Evolutionary conservation across 2,329 filamentous ascomycete genomes (phyloP).

Genomic region (Dothistroma pini): DNA sequence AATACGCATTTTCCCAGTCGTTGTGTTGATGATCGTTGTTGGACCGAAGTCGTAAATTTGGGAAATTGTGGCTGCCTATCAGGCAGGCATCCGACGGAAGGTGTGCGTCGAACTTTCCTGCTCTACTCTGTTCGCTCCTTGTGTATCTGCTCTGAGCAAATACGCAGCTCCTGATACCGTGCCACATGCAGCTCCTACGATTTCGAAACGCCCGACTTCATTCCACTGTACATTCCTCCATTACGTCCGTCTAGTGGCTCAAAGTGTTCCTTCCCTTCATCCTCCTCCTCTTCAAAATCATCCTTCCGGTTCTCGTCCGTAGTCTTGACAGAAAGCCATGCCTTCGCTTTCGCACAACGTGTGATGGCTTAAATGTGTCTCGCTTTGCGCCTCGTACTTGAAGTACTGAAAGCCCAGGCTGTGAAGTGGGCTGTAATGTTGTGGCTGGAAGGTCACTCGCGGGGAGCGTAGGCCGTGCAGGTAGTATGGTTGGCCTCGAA

Average conservation of each 20-base stretch:
- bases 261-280: slow-evolving; percentile 52
- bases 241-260: slow-evolving; percentile 45
- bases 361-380: slow-evolving; percentile 57
- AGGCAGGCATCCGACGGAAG: not conserved
- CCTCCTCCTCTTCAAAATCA: slow-evolving; percentile 52
- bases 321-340: slow-evolving; percentile 57
- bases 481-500: slow-evolving; percentile 16
- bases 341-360: slow-evolving; percentile 58
- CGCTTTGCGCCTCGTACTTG: slow-evolving; percentile 49
- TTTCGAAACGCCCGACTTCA: not conserved
- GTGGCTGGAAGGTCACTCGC: slow-evolving; percentile 17
- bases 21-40: not conserved
- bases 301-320: slow-evolving; percentile 51
- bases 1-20: not conserved
- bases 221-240: not conserved
- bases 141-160: too few relatives aligned
- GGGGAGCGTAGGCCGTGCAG: slow-evolving; percentile 6
- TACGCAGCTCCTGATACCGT: too few relatives aligned
- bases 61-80: not conserved
- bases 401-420: slow-evolving; percentile 33
- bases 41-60: not conserved
- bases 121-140: not conserved
- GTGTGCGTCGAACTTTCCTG: not conserved
- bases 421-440: slow-evolving; percentile 16
- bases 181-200: not conserved